Conservation (phyloP, 768 basidiomycete genomes). For the Trametes punicea region DNA sequence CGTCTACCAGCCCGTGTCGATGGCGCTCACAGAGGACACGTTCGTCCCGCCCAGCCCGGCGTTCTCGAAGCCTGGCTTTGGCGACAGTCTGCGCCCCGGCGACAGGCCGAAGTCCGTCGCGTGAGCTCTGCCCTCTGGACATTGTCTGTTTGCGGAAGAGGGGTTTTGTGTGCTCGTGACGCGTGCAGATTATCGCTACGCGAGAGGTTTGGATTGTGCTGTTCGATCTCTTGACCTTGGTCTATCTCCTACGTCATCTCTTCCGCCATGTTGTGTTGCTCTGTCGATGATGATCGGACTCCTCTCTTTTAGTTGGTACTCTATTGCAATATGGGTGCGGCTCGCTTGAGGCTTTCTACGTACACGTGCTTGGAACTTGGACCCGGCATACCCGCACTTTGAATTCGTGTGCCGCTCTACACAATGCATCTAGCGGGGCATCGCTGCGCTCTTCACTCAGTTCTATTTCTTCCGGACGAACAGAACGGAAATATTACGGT, state of each 20-base stretch:
- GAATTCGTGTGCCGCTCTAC: neutral
- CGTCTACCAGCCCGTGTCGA: constrained; percentile 72
- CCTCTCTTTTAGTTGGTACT: constrained; percentile 5
- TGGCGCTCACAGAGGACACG: constrained; percentile 39
- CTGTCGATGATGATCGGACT: constrained; percentile 19
- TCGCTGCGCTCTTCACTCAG: neutral
- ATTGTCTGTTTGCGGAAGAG: too few species aligned
- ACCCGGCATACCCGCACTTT: constrained; percentile 3
- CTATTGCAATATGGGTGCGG: constrained; percentile 4
- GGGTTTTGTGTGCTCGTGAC: neutral
- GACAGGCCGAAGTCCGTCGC: constrained; percentile 44
- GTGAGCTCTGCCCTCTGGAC: too few species aligned
- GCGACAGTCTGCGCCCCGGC: constrained; percentile 21
- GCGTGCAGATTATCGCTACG: neutral
- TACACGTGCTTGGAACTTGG: constrained; percentile 10
- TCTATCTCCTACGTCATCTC: neutral
- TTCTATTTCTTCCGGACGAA: neutral
- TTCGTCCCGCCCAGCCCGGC: constrained; percentile 35
- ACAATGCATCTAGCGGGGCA: too few species aligned
- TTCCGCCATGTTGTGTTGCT: constrained; percentile 18
- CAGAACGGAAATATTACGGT: neutral
- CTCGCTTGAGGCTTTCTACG: neutral
- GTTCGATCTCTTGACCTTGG: neutral
- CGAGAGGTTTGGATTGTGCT: neutral
- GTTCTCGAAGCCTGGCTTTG: constrained; percentile 29